A percentile compares a stretch with the other conserved stretches of the same genome.
phyloP scores from a whole-genome alignment of 306 rosid species.

The Purshia tridentata region DNA sequence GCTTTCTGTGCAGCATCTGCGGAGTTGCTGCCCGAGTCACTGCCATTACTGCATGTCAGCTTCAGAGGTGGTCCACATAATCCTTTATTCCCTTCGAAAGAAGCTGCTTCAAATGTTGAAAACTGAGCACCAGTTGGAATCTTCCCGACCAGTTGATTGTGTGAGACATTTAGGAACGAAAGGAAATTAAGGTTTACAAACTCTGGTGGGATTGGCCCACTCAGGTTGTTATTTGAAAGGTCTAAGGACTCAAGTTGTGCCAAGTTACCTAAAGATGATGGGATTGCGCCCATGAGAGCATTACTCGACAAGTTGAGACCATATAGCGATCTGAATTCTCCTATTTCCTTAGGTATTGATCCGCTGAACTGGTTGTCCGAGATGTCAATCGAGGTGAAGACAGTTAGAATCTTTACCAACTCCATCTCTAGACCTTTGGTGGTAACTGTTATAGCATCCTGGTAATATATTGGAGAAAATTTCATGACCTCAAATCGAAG shows the following conservation, averaged over 20 bases:
- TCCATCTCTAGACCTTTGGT: constrained; percentile 31
- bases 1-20: background rate
- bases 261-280: constrained; percentile 23
- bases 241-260: constrained; percentile 36
- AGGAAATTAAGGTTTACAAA: constrained; percentile 28
- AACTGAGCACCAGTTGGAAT: constrained; percentile 15
- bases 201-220: constrained; percentile 16
- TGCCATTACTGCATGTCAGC: background rate
- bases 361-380: constrained; percentile 31
- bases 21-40: too few species aligned
- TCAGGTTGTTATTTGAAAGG: constrained; percentile 33
- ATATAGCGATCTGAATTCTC: constrained; percentile 16
- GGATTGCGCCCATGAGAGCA: constrained; percentile 27
- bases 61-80: constrained; percentile 33
- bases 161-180: constrained; percentile 20
- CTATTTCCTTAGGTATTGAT: constrained; percentile 23
- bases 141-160: constrained; percentile 20
- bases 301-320: constrained; percentile 40
- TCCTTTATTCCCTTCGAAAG: constrained; percentile 18
- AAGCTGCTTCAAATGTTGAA: background rate
- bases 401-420: constrained; percentile 26
- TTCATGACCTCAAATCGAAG: background rate
- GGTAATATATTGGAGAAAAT: constrained; percentile 15
- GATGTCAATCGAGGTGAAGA: constrained; percentile 37
- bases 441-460: constrained; percentile 28